Conservation (phyloP, 2,329 filamentous ascomycete species). For the Aspergillus sp. region DNA sequence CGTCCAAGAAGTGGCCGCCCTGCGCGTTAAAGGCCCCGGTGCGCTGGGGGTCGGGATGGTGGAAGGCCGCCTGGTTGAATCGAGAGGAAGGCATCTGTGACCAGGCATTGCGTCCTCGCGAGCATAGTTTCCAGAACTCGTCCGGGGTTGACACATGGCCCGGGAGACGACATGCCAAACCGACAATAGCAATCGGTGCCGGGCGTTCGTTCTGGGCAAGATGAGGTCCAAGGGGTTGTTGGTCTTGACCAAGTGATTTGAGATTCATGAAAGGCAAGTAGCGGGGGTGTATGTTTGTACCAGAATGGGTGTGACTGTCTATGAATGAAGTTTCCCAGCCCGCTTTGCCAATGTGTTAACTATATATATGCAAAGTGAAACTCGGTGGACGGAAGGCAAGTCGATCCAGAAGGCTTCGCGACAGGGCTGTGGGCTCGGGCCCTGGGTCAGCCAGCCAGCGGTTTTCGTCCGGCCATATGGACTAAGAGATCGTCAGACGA, state of each 20-base stretch:
- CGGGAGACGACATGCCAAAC: slow-evolving; percentile 18
- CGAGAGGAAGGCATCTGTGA: slow-evolving; percentile 14
- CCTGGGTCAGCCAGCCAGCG: no score
- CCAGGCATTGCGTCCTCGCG: slow-evolving; percentile 16
- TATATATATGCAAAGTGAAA: no score
- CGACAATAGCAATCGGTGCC: slow-evolving; percentile 17
- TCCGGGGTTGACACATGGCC: slow-evolving; percentile 15
- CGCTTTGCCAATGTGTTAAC: no score
- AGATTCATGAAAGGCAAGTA: background rate
- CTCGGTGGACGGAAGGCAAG: no score
- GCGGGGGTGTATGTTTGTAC: no score
- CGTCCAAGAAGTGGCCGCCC: slow-evolving; percentile 20
- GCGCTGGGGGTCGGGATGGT: slow-evolving; percentile 17
- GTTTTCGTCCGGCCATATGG: no score
- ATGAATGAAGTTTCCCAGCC: no score
- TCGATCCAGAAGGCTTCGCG: no score
- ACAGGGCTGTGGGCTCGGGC: no score
- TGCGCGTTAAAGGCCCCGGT: slow-evolving; percentile 13
- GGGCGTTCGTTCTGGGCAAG: background rate
- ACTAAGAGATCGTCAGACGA: no score
- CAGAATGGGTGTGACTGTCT: no score
- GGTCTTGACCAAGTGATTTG: background rate
- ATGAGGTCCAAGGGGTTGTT: no score
- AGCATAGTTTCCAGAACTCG: slow-evolving; percentile 18
- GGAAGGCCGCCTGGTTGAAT: slow-evolving; percentile 14